A percentile compares a stretch with the other conserved stretches of the same genome.
Conservation (phyloP, 192 early-diverging fungal species). For the Podochytrium sp. region DNA sequence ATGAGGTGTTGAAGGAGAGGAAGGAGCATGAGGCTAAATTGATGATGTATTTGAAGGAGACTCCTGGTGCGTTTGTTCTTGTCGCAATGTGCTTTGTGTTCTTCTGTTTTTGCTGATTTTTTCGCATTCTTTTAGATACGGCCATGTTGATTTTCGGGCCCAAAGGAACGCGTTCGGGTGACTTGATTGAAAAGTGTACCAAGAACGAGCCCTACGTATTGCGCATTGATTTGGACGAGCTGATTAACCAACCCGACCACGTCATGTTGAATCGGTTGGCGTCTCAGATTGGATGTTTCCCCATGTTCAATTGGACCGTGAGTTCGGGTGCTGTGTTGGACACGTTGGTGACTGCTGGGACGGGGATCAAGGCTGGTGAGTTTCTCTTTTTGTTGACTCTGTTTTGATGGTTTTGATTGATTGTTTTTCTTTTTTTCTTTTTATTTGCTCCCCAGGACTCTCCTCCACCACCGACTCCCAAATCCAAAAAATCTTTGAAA, state of each 20-base stretch:
- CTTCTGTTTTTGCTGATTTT: neutral
- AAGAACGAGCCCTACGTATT: constrained; percentile 70
- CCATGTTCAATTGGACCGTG: constrained; percentile 76
- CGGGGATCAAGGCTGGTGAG: constrained; percentile 83
- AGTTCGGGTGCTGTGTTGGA: constrained; percentile 75
- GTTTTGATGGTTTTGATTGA: neutral
- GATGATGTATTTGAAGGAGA: constrained; percentile 58
- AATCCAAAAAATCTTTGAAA: constrained; percentile 83
- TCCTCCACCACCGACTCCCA: constrained; percentile 83
- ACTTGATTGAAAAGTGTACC: constrained; percentile 73
- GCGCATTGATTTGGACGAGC: constrained; percentile 76
- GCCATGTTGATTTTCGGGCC: constrained; percentile 86
- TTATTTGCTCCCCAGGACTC: constrained; percentile 50
- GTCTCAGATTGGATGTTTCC: constrained; percentile 88
- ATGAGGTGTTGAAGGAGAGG: constrained; percentile 59
- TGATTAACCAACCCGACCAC: constrained; percentile 74
- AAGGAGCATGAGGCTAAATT: constrained; percentile 60
- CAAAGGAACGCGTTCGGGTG: constrained; percentile 79
- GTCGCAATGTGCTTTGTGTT: neutral
- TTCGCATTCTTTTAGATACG: constrained; percentile 61
- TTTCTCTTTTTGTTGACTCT: neutral
- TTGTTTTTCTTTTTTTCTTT: neutral
- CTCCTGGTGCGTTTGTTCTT: constrained; percentile 26
- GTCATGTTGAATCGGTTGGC: constrained; percentile 79
- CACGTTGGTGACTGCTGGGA: constrained; percentile 82